Evolutionary conservation across 257 asterid species (phyloP), one percentile per base, ranked within the genome.

Genomic region (Jacaranda copaia): DNA sequence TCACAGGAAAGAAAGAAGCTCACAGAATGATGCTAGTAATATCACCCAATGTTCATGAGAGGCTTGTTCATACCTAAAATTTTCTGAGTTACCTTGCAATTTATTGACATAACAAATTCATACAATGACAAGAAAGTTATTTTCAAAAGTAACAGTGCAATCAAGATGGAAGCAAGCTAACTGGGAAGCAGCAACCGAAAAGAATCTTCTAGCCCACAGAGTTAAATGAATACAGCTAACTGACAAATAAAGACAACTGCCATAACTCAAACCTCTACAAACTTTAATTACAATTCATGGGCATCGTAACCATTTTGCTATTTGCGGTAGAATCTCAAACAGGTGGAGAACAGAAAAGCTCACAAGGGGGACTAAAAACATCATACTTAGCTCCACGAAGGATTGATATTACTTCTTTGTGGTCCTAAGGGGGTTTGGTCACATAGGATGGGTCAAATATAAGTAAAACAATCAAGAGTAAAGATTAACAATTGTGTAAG

Each of bases 1-100:
- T 11, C 20, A 5, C 60, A 20, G 8, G 51, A 51, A 13, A 70
- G 55, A 51, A 73, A 68, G 65, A 75, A 77, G 72, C 55, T 45
- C 68, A 32, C 14, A 55, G 32, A 79, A 59, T 55, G 57, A 56
- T 64, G 74, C 11, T 18, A 64, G 16, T 62, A 14, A 57, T 38
- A 59, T 60, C 39, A 11, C 35, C 5, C 19, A 46, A 39, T 14
- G 58, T 65, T 61, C 74, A 76, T 55, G 35, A 25, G 64, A 65
- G 45, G 18, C 58, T 67, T 16, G 36, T 13, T 65, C 40, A 53
- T 45, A 64, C 36, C 14, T 35, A 36, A 62, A 62, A 20, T 42
- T 42, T 48, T 60, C 56, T 38, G 65, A 15, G 65, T 43, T 25
- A 25, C 32, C 32, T 25, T 25, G 2, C 43, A 66, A 20, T 9